These are phyloP conservation scores for Penicillium crustosum DNA, from an alignment of 2,329 filamentous ascomycete genomes.

Conservation along the genomic window DNA sequence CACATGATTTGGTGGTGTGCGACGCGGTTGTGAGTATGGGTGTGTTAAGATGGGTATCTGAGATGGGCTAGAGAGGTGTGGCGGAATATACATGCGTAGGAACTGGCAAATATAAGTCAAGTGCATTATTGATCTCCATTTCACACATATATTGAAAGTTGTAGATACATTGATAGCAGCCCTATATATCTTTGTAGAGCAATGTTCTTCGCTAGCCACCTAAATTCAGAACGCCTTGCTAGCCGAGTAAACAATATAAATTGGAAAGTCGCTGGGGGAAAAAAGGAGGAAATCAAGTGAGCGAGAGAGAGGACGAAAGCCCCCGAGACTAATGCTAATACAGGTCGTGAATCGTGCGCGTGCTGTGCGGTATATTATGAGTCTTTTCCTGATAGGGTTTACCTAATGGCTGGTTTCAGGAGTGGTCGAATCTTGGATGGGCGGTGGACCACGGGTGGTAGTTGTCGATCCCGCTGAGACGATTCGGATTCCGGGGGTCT, in stretches of 20 bases:
- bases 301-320: constrained; percentile 5
- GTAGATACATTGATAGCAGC: background rate
- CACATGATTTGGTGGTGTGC: constrained; percentile 4
- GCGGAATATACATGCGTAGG: background rate
- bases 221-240: constrained; percentile 29
- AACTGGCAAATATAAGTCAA: background rate
- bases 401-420: background rate
- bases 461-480: constrained; percentile 4
- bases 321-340: constrained; percentile 19
- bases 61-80: background rate
- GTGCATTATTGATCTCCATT: background rate
- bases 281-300: constrained; percentile 11
- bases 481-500: background rate
- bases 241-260: constrained; percentile 14
- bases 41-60: background rate
- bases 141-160: background rate
- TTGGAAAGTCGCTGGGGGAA: background rate
- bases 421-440: constrained; percentile 9
- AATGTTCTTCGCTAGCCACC: background rate
- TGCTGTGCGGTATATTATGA: constrained; percentile 7
- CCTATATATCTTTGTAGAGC: background rate
- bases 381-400: background rate
- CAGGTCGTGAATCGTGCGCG: constrained; percentile 25
- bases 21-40: background rate
- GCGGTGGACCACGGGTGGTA: background rate